Percentiles rank a stretch among this genome's conserved stretches.
Conservation (phyloP, 129 eudicot genomes). For the Flaveria ramosissima region DNA sequence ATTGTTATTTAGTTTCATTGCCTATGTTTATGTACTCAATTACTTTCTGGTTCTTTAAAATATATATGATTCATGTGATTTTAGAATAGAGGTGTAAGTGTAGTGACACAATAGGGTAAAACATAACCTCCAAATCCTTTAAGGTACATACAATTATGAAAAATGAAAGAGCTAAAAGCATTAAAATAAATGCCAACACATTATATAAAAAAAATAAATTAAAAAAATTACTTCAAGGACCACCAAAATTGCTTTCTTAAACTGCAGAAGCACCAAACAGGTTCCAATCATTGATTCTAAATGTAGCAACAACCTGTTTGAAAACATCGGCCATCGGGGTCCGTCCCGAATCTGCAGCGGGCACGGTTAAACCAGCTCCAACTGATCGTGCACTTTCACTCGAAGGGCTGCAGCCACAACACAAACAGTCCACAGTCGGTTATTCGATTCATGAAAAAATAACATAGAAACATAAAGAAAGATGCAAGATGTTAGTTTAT, state of each 20-base stretch:
- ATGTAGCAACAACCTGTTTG: constrained; percentile 62
- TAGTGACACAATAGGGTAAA: too few species aligned
- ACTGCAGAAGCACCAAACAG: constrained; percentile 53
- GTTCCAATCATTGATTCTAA: constrained; percentile 79
- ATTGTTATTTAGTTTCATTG: too few species aligned
- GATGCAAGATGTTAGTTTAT: not conserved
- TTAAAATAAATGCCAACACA: not conserved
- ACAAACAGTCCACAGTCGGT: constrained; percentile 6
- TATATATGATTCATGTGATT: too few species aligned
- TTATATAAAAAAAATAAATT: not conserved
- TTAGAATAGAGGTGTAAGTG: too few species aligned
- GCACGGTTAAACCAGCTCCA: constrained; percentile 77
- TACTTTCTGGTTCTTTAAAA: too few species aligned
- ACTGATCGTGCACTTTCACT: constrained; percentile 86
- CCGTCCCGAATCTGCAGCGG: constrained; percentile 75
- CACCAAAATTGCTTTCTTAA: constrained; percentile 7
- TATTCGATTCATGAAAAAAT: constrained; percentile 9
- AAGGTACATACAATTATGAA: too few species aligned
- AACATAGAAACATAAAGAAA: not conserved
- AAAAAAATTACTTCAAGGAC: not conserved
- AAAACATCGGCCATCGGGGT: constrained; percentile 77
- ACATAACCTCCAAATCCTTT: too few species aligned
- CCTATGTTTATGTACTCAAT: too few species aligned
- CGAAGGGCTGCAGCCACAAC: constrained; percentile 64
- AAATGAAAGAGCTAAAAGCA: not conserved